Base-by-base conservation (phyloP, 2,329 filamentous ascomycete genomes). In the Fusarium scirpi region DNA sequence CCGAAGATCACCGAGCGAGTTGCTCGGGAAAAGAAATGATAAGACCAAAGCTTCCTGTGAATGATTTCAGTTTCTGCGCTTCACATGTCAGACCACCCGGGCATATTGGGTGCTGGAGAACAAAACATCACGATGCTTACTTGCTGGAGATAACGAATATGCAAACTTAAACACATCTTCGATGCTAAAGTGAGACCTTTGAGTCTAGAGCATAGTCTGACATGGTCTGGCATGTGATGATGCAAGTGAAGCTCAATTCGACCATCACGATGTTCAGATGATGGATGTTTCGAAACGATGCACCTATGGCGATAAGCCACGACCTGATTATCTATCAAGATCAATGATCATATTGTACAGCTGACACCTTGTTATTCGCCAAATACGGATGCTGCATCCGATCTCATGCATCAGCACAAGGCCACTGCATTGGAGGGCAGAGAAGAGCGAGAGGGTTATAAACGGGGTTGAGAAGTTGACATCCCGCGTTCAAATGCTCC, bases 401-500 rank as follows among this genome's bases (percentile, higher is more conserved):
- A 69, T 71, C 61, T 49, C 54, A 65, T 64, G 63, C 64, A 69
- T 47, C 46, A 48, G 32, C 41, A 46, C 51, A 58, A 61, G 46
- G 65, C 41, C 67, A 65, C 66, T 62, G 30, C 44, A 68, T 41
- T 48, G 40, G 60, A 65, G 51, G 66, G 59, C 32, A 58, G 69
- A 62, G 58, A 62, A 53, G 62, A 47, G 53, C 55, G 32, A 60
- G 41, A 61, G 58, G 58, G 46, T 54, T 54, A 64, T 70, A 59
- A 65, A 71, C 55, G 68, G 62, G 67, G 59, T 52, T 62, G 64
- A 61, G 53, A 56, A 34, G 24, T 57, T 46, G 49, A 53, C 69
- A 72, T 72, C 63, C 70, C 60, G 58, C 70, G 70, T 68, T 51
- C 67, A 66, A 43, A n/a, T 67, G 63, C 72, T 69, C 73, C 73